Evolutionary conservation across 768 basidiomycete genomes (phyloP), one percentile per base, ranked within the genome.

Genomic region (Holtermannia corniformis): DNA sequence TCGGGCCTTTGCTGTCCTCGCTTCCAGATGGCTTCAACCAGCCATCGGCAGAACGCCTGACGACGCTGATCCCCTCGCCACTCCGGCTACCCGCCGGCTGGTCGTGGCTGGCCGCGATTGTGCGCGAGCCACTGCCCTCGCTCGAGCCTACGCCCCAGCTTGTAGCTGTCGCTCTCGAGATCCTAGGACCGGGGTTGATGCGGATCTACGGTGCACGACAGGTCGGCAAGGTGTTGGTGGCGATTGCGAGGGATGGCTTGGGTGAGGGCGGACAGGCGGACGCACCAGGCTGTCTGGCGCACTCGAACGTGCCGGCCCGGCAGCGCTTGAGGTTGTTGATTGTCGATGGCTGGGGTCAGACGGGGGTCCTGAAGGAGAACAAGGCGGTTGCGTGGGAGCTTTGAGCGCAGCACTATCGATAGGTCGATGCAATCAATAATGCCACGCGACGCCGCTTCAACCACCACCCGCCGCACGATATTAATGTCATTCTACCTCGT

Each of bases 401-500:
- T 37, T 16, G 32, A 37, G 32, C 16, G 32, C 32, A 7, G 16
- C 32, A 37, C 16, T 37, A 16, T n/a, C n/a, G n/a, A n/a, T n/a
- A n/a, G n/a, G n/a, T n/a, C n/a, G n/a, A n/a, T n/a, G n/a, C n/a
- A n/a, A n/a, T n/a, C n/a, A n/a, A n/a, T n/a, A n/a, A n/a, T n/a
- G n/a, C n/a, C n/a, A n/a, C n/a, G n/a, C n/a, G n/a, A n/a, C n/a
- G n/a, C n/a, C n/a, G n/a, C n/a, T n/a, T n/a, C n/a, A n/a, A n/a
- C n/a, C n/a, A n/a, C n/a, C n/a, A n/a, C n/a, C n/a, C n/a, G n/a
- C n/a, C n/a, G n/a, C n/a, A n/a, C n/a, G n/a, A n/a, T n/a, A 7
- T 7, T 7, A 10, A 72, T 73, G 70, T 70, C 72, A n/a, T 75
- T 72, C 66, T 75, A 74, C 59, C 68, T 72, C 12, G 74, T 73